phyloP scores from a whole-genome alignment of 1,139 yeast genomes.

The Casaregolazyma suthepensis region DNA sequence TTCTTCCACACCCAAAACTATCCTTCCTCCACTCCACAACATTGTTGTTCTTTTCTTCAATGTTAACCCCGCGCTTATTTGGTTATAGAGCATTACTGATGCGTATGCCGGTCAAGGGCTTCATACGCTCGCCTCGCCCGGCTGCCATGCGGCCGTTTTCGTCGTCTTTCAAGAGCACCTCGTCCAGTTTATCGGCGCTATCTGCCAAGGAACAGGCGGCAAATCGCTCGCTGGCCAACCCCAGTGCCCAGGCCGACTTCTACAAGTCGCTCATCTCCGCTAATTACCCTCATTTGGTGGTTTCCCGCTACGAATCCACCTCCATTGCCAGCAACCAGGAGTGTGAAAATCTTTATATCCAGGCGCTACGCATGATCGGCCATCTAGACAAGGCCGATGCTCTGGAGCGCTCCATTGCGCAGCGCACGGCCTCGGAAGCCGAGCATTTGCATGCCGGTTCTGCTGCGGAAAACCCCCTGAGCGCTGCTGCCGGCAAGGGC shows the following conservation, averaged over 20 bases:
- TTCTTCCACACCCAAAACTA: background rate
- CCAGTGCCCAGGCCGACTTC: constrained; percentile 73
- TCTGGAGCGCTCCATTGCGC: constrained; percentile 26
- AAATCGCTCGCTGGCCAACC: constrained; percentile 60
- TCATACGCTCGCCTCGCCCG: background rate
- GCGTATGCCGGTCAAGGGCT: background rate
- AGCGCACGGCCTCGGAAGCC: constrained; percentile 12
- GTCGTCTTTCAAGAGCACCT: background rate
- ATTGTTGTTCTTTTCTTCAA: background rate
- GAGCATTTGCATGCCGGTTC: constrained; percentile 25
- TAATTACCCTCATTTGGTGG: constrained; percentile 88
- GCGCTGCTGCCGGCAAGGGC: constrained; percentile 23
- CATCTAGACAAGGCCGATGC: constrained; percentile 71
- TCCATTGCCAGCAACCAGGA: constrained; percentile 79
- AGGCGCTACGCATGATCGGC: constrained; percentile 74
- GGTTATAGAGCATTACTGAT: background rate
- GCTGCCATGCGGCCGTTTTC: background rate
- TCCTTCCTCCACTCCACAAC: background rate
- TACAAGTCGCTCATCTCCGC: constrained; percentile 65
- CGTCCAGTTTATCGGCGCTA: constrained; percentile 3
- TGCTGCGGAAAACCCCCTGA: constrained; percentile 10
- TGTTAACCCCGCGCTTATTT: background rate
- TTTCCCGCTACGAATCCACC: constrained; percentile 84
- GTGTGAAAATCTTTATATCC: constrained; percentile 69
- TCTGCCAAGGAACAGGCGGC: constrained; percentile 64